Base-by-base conservation (phyloP, 1,284 basidiomycete species). In the Trichosporon sp. region DNA sequence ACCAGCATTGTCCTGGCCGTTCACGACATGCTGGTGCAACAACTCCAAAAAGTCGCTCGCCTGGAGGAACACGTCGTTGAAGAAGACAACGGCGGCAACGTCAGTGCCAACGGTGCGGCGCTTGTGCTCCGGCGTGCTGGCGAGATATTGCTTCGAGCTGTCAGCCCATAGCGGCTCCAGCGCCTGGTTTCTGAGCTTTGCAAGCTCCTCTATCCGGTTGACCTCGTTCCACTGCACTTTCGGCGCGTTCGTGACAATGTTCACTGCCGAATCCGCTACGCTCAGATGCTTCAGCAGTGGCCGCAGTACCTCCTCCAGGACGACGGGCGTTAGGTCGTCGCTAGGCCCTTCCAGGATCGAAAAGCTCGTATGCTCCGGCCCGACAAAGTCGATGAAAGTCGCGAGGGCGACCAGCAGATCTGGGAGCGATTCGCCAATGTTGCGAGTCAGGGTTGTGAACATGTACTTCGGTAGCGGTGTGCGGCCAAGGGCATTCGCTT, bases 341-440 rank as follows among this genome's bases (percentile, higher is more conserved):
- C 79, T 81, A 0, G 83, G 83, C 25, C 83, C 83, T 74, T 84
- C 83, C 25, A 83, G 71, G 44, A 84, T 77, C 7, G 78, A 79
- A 42, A 84, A 75, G 1, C 75, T 70, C 11, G 83, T 67, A 18
- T 73, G 68, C 12, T 75, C 65, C 0, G 80, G 68, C 1, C 82
- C 81, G 38, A 84, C 76, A 60, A 77, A 81, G 23, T 73, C 64
- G 6, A 75, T 69, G 12, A 83, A 67, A 3, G 81, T 76, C 18
- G 80, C 68, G n/a, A 84, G 65, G 1, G 81, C 71, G 58, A 80
- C 77, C 42, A 83, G 73, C 11, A 84, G 68, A 65, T 84, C 83
- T 0, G 82, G 80, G 1, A 83, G 72, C 65, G 81, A 80, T 65
- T 73, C 72, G 27, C 74, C 72, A 18, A 83, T 79, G 62, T 83